A percentile compares a stretch with the other conserved stretches of the same genome.
These are phyloP conservation scores for Penicillium digitatum DNA, from an alignment of 2,329 filamentous ascomycete genomes.

Conservation along the genomic window DNA sequence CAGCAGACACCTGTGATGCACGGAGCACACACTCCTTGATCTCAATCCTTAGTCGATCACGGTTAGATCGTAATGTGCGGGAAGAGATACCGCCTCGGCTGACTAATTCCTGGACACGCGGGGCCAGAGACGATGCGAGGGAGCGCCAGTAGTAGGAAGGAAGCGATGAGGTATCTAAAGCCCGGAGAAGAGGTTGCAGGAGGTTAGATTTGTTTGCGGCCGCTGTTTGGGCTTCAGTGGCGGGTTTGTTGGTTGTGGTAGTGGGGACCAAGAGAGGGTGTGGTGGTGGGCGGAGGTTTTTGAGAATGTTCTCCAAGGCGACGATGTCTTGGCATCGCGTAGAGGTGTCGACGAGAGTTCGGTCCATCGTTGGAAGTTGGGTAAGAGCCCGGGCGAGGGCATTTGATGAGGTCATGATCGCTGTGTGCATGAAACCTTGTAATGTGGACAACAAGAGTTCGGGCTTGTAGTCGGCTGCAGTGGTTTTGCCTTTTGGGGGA, in stretches of 20 bases:
- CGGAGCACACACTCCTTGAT: conserved; percentile 78
- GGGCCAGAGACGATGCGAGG: conserved; percentile 71
- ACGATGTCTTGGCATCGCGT: conserved; percentile 85
- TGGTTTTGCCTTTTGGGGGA: conserved; percentile 48
- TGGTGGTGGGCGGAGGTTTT: conserved; percentile 60
- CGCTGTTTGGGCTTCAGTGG: conserved; percentile 22
- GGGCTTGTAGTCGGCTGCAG: conserved; percentile 55
- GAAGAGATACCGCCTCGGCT: conserved; percentile 78
- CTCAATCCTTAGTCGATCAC: conserved; percentile 68
- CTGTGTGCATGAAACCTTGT: conserved; percentile 75
- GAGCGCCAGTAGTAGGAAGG: conserved; percentile 92
- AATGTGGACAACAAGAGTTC: conserved; percentile 70
- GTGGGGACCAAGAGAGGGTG: conserved; percentile 59
- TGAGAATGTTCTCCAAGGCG: conserved; percentile 76
- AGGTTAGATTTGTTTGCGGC: conserved; percentile 48
- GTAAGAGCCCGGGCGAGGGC: conserved; percentile 71
- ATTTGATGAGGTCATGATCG: conserved; percentile 73
- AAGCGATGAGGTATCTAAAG: conserved; percentile 83
- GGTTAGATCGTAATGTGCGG: conserved; percentile 72
- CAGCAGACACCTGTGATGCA: conserved; percentile 66
- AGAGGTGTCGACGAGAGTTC: conserved; percentile 75
- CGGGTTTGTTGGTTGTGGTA: conserved; percentile 23
- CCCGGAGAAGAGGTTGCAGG: conserved; percentile 66
- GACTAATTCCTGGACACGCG: conserved; percentile 79
- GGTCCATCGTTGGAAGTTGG: conserved; percentile 75